A percentile compares a stretch with the other conserved stretches of the same genome.
phyloP scores from a whole-genome alignment of 2,329 filamentous ascomycete genomes.

The Zasmidium cellare region DNA sequence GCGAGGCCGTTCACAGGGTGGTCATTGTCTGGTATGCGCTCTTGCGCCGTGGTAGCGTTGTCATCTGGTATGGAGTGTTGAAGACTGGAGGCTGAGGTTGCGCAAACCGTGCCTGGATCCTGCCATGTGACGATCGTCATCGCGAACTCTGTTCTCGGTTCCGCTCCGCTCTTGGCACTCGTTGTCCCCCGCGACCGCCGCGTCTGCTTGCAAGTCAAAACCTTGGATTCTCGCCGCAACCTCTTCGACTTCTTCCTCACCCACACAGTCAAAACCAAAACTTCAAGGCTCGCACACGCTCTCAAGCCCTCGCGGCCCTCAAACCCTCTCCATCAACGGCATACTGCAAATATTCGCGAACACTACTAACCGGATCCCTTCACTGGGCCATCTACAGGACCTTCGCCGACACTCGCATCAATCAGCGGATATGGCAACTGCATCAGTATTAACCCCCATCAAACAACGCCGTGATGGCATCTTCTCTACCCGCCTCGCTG shows the following conservation, averaged over 20 bases:
- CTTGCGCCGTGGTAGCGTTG: background rate
- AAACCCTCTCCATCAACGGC: conserved; percentile 27
- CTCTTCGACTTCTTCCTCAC: conserved; percentile 22
- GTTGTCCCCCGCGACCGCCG: background rate
- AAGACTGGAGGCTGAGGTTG: background rate
- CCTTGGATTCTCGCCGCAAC: background rate
- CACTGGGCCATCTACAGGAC: conserved; percentile 37
- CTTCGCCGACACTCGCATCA: conserved; percentile 25
- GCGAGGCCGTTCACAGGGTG: background rate
- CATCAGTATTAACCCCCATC: conserved; percentile 81
- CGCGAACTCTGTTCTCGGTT: background rate
- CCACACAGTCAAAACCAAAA: conserved; percentile 28
- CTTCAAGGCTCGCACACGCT: conserved; percentile 21
- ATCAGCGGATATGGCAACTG: conserved; percentile 64
- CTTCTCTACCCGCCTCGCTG: conserved; percentile 89
- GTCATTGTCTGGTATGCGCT: background rate
- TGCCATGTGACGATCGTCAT: background rate
- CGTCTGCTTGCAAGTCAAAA: conserved; percentile 9
- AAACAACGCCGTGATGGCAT: conserved; percentile 86
- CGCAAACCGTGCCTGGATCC: background rate
- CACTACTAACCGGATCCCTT: conserved; percentile 40
- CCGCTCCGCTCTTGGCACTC: too few relatives aligned
- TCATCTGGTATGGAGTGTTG: background rate
- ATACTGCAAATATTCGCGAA: conserved; percentile 40
- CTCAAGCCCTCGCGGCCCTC: conserved; percentile 26